Evolutionary conservation across 768 basidiomycete species (phyloP).

Genomic region (Suillus placidus): DNA sequence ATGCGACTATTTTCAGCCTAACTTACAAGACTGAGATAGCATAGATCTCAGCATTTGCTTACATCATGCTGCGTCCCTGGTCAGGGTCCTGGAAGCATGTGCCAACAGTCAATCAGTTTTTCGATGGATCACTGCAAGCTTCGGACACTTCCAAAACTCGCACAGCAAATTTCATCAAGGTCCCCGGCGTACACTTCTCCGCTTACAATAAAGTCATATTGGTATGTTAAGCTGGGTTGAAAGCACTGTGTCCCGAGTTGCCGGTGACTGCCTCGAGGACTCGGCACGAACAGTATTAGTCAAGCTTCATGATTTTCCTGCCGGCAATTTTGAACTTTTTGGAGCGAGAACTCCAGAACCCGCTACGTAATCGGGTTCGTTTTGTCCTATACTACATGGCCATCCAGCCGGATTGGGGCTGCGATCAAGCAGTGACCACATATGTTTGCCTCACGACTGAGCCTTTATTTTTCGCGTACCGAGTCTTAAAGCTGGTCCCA

Average conservation of each 20-base stretch:
- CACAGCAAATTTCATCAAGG: neutral
- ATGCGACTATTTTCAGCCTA: neutral
- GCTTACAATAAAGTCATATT: neutral
- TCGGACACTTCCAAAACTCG: neutral
- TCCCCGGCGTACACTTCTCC: neutral
- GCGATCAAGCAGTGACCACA: slow-evolving; percentile 6
- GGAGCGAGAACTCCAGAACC: slow-evolving; percentile 3
- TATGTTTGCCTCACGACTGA: neutral
- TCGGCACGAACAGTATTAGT: slow-evolving; percentile 2
- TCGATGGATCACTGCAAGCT: neutral
- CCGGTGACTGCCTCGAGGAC: slow-evolving; percentile 4
- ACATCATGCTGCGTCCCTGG: neutral
- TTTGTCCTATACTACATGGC: neutral
- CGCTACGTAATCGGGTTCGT: slow-evolving; percentile 3
- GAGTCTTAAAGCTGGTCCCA: neutral
- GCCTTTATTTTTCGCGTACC: neutral
- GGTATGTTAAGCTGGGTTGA: neutral
- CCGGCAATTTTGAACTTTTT: slow-evolving; percentile 4
- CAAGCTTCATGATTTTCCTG: slow-evolving; percentile 3
- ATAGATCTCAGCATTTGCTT: slow-evolving; percentile 1
- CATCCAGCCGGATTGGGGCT: slow-evolving; percentile 2
- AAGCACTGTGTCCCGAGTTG: slow-evolving; percentile 2
- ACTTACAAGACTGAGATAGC: neutral
- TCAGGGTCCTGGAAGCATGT: slow-evolving; percentile 3
- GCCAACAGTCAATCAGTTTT: neutral